Conservation (phyloP, 2,329 filamentous ascomycete genomes). For the Clonostachys solani region DNA sequence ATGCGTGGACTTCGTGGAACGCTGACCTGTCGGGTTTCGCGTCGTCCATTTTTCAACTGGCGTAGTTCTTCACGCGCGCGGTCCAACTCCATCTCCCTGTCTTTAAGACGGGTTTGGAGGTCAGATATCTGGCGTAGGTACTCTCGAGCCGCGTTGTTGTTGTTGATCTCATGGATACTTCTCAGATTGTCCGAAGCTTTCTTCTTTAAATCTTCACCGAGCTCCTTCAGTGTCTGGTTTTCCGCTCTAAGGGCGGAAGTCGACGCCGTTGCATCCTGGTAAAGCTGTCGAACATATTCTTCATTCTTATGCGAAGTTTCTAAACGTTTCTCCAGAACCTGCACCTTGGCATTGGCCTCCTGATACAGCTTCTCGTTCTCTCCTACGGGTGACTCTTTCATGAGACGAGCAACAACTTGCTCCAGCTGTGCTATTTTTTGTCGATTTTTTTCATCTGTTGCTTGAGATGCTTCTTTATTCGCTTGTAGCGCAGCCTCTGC, state of each 20-base stretch:
- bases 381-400: conserved; percentile 12
- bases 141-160: conserved; percentile 22
- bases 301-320: conserved; percentile 40
- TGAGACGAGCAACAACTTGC: conserved; percentile 19
- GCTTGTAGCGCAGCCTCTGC: conserved; percentile 22
- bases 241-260: conserved; percentile 39
- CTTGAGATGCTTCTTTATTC: conserved; percentile 28
- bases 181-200: conserved; percentile 39
- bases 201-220: conserved; percentile 32
- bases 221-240: conserved; percentile 37
- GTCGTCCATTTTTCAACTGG: conserved; percentile 39
- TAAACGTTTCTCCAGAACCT: conserved; percentile 32
- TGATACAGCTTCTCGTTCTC: conserved; percentile 24
- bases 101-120: conserved; percentile 34
- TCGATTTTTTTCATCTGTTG: conserved; percentile 9
- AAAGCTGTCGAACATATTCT: conserved; percentile 53
- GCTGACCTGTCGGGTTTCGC: conserved; percentile 52
- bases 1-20: conserved; percentile 54
- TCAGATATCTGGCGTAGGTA: conserved; percentile 32
- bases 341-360: conserved; percentile 28
- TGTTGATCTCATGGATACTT: conserved; percentile 42
- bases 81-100: conserved; percentile 47
- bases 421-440: conserved; percentile 28
- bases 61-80: conserved; percentile 43
- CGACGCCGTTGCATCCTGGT: conserved; percentile 51